A percentile compares a stretch with the other conserved stretches of the same genome.
phyloP scores from a whole-genome alignment of 148 eudicot species.

The Nepenthes mirabilis region DNA sequence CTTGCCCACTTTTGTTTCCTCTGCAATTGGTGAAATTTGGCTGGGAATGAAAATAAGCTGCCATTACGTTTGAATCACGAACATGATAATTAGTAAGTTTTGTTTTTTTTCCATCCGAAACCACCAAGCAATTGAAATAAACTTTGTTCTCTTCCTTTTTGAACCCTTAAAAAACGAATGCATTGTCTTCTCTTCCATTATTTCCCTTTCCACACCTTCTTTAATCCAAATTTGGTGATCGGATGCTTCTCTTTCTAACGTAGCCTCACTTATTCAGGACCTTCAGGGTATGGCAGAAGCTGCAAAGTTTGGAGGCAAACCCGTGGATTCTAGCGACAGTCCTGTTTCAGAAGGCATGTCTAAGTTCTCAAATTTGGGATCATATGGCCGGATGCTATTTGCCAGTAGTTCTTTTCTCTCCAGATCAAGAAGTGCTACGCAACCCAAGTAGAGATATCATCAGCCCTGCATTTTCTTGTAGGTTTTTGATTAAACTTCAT shows the following conservation, averaged over 20 bases:
- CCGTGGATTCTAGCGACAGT: slow-evolving; percentile 19
- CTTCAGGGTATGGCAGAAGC: slow-evolving; percentile 23
- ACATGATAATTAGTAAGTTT: too few relatives aligned
- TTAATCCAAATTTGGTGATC: background rate
- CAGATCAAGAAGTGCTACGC: slow-evolving; percentile 46
- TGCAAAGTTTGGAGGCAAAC: slow-evolving; percentile 14
- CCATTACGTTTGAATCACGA: too few relatives aligned
- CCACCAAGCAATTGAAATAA: too few relatives aligned
- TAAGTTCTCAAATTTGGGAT: slow-evolving; percentile 11
- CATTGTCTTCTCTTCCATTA: background rate
- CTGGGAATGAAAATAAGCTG: too few relatives aligned
- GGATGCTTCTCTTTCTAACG: background rate
- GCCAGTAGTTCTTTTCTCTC: slow-evolving; percentile 34
- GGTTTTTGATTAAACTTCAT: background rate
- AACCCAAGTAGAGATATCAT: slow-evolving; percentile 23
- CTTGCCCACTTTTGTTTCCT: too few relatives aligned
- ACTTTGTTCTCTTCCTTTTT: too few relatives aligned
- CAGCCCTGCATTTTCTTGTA: background rate
- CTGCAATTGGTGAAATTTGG: too few relatives aligned
- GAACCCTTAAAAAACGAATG: too few relatives aligned
- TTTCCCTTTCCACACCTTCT: background rate
- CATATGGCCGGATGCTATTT: slow-evolving; percentile 22
- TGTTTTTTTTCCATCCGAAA: too few relatives aligned
- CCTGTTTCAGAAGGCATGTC: slow-evolving; percentile 18
- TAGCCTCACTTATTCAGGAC: slow-evolving; percentile 24